A percentile compares a stretch with the other conserved stretches of the same genome.
phyloP scores from a whole-genome alignment of 2,329 filamentous ascomycete genomes.

The Sclerotinia trifoliorum region DNA sequence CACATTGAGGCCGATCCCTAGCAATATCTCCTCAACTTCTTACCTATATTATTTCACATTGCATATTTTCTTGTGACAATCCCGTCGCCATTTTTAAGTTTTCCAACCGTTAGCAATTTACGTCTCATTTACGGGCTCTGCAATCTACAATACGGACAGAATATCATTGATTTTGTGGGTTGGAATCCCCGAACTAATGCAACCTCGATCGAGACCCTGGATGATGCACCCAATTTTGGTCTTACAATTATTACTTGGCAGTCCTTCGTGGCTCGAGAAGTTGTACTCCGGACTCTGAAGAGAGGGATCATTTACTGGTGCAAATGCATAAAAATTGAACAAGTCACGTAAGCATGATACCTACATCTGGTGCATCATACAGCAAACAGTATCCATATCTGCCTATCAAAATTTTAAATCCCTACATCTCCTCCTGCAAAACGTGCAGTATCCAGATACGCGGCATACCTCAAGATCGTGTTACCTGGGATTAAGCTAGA shows the following conservation, averaged over 20 bases:
- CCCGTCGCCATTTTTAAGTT: slow-evolving; percentile 5
- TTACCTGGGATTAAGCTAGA: background rate
- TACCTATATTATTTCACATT: slow-evolving; percentile 2
- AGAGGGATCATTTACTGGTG: slow-evolving; percentile 3
- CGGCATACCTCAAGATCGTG: slow-evolving; percentile 20
- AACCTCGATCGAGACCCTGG: slow-evolving; percentile 18
- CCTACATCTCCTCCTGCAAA: slow-evolving; percentile 13
- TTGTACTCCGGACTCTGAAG: background rate
- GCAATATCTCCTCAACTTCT: background rate
- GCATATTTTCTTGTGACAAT: background rate
- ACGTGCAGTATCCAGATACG: slow-evolving; percentile 25
- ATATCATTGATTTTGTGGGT: background rate
- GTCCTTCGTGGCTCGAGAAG: slow-evolving; percentile 19
- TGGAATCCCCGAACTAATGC: slow-evolving; percentile 2
- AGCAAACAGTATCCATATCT: slow-evolving; percentile 3
- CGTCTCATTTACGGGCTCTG: background rate
- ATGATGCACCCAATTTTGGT: slow-evolving; percentile 6
- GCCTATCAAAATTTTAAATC: slow-evolving; percentile 10
- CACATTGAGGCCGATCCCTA: background rate
- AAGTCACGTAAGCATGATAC: slow-evolving; percentile 20
- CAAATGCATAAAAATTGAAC: slow-evolving; percentile 6
- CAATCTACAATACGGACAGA: background rate
- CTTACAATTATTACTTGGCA: slow-evolving; percentile 15
- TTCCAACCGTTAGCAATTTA: background rate
- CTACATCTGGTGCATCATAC: slow-evolving; percentile 17